A percentile compares a stretch with the other conserved stretches of the same genome.
Conservation (phyloP, 2,329 filamentous ascomycete species). For the Phialemoniopsis sp. region DNA sequence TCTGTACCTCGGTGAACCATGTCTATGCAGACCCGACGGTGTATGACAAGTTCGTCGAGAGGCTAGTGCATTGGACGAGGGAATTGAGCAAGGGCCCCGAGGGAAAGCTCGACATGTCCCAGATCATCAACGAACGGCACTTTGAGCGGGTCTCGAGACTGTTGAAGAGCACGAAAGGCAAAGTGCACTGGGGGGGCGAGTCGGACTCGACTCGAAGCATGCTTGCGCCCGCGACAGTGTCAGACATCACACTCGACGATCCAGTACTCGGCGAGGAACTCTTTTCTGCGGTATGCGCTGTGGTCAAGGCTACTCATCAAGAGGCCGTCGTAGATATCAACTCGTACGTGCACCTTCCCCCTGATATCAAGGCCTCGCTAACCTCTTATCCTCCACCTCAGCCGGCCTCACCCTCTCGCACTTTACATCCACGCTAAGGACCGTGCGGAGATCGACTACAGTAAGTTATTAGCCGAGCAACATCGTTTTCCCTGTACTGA, state of each 20-base stretch:
- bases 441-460: conserved; percentile 23
- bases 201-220: conserved; percentile 20
- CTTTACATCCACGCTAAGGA: conserved; percentile 35
- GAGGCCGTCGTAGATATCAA: conserved; percentile 20
- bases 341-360: background rate
- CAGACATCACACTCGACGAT: conserved; percentile 27
- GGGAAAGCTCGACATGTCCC: conserved; percentile 14
- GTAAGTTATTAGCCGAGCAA: too few species aligned
- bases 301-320: conserved; percentile 25
- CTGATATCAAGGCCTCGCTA: too few species aligned
- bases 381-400: too few species aligned
- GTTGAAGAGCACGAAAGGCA: conserved; percentile 27
- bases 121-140: conserved; percentile 36
- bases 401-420: conserved; percentile 27
- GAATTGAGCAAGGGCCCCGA: conserved; percentile 18
- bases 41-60: conserved; percentile 26
- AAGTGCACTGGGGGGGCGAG: conserved; percentile 27
- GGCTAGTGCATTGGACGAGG: conserved; percentile 25
- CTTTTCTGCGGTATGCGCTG: conserved; percentile 37
- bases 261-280: conserved; percentile 37
- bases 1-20: conserved; percentile 35
- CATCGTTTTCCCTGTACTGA: conserved; percentile 4
- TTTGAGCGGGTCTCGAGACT: conserved; percentile 32
- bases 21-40: conserved; percentile 35
- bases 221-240: conserved; percentile 32